Base-by-base conservation (phyloP, 2,329 filamentous ascomycete species). In the Pyrenophora seminiperda region DNA sequence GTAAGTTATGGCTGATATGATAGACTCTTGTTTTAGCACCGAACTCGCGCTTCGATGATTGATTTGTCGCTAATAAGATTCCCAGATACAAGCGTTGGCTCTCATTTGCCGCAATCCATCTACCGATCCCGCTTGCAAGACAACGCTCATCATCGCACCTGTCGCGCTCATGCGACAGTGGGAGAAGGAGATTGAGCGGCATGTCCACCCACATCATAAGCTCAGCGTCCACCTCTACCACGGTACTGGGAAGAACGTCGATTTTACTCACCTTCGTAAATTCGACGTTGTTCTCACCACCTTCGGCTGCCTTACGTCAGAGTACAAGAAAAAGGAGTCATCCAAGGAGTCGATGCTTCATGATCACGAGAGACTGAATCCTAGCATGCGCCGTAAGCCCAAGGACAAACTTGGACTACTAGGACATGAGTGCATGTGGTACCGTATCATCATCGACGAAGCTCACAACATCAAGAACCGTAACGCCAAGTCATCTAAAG, bases 101-200 rank as follows among this genome's bases (percentile, higher is more conserved):
- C 79, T 96, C 34, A 88, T 96, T 60, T 78, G 90, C 10, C 81
- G 83, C 5, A 81, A 85, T 5, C 85, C 81, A n/a, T 83, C 88
- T 0, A 71, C 76, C 0, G 79, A 86, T 53, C 73, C 74, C n/a
- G 70, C 75, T 53, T 77, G 75, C 48, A 83, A 90, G 77, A 91
- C 91, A 0, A 94, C 86, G n/a, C 76, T 96, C 18, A 90, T 96
- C 39, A 79, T 96, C 39, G 89, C 87, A 0, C 91, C 91, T 0
- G 84, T 95, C 9, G 86, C 90, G 3, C 76, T 96, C 13, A 82
- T 95, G 69, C 83, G 85, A 13, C 91, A 96, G 68, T 96, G 91
- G 91, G 85, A 89, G 63, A 81, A 86, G 39, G 91, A 96, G 70
- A 90, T 96, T 38, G 71, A 79, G 50, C 81, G 79, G 30, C 91